Evolutionary conservation across 169 alveolate genomes (phyloP).

Genomic region (Plasmodium gallinaceum): DNA sequence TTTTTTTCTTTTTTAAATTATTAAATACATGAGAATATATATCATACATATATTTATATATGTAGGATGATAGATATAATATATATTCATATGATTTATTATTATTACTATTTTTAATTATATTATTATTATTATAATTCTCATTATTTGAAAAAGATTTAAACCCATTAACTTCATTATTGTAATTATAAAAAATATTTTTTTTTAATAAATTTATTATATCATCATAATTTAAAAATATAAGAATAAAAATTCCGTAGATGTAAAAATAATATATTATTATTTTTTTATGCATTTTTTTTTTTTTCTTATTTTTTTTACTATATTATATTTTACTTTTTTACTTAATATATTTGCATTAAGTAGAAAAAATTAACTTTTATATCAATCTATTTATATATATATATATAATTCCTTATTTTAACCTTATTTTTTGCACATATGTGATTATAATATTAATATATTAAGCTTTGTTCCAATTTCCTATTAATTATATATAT

Average conservation of each 20-base stretch:
- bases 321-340: background rate
- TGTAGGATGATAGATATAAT: background rate
- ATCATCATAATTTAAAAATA: conserved; percentile 3
- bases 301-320: background rate
- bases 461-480: too few relatives aligned
- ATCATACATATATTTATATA: background rate
- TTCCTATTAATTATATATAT: too few relatives aligned
- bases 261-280: background rate
- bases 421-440: too few relatives aligned
- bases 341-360: background rate
- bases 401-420: too few relatives aligned
- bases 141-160: too few relatives aligned
- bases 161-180: background rate
- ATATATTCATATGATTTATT: background rate
- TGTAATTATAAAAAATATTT: background rate
- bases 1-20: background rate
- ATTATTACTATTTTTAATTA: too few relatives aligned
- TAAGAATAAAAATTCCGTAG: background rate
- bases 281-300: conserved; percentile 5
- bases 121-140: too few relatives aligned
- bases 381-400: too few relatives aligned
- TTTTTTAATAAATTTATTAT: background rate
- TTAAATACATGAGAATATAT: background rate
- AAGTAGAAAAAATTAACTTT: too few relatives aligned
- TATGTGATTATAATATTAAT: too few relatives aligned